Evolutionary conservation across 2,329 filamentous ascomycete species (phyloP), one percentile per base, ranked within the genome.

Genomic region (Periconia digitata): DNA sequence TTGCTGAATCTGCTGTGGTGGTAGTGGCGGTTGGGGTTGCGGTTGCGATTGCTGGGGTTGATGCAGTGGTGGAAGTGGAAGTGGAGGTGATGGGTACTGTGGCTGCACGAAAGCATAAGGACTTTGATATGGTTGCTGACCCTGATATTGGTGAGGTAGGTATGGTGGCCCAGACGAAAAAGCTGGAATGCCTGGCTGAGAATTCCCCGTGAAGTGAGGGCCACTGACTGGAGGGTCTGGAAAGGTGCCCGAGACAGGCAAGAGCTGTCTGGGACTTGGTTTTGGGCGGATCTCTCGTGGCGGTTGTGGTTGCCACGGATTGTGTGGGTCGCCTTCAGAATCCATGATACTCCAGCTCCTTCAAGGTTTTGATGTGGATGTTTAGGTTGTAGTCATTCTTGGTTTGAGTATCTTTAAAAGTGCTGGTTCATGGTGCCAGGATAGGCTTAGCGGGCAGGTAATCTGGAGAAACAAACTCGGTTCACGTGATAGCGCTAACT

Each of bases 161-260:
- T 56, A 61, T n/a, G 38, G 18, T 27, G 20, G 10, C 6, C 12
- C 10, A 20, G 22, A 22, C 5, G 10, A 10, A 15, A 32, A 32
- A 32, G 27, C 27, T 15, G 4, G 27, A 32, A 32, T 10, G 27
- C 10, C 8, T 12, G 12, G 27, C n/a, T 15, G 4, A 32, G 27
- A 15, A 3, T 5, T 10, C 10, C n/a, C 10, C 27, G 10, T 4
- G n/a, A 32, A 13, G 27, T 10, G 27, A 32, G 4, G 27, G 12
- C 27, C 27, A 32, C n/a, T 32, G n/a, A 32, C 46, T 13, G 47
- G 40, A 38, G 39, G 49, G 42, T 60, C 49, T 49, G 51, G 53
- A 37, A 67, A 66, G 3, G 51, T 49, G 42, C 53, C 56, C 22
- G 53, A 42, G 32, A 58, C 38, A 23, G 63, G 62, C 15, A 58